phyloP scores from a whole-genome alignment of 2,329 filamentous ascomycete species.

The Aspergillus novofumigatus region DNA sequence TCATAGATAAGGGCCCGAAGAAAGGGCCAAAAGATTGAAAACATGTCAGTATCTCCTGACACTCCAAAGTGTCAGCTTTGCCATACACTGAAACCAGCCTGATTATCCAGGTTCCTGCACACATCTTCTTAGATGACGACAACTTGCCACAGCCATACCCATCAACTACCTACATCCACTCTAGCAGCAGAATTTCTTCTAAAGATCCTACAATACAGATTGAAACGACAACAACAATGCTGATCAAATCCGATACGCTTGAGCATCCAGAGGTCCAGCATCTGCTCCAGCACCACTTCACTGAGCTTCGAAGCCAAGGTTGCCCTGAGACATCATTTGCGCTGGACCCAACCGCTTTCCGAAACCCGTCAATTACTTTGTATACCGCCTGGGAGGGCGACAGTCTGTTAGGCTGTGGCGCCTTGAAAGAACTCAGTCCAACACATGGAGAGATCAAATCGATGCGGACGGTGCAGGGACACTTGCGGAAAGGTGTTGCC shows the following conservation, averaged over 20 bases:
- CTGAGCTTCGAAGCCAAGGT: not conserved
- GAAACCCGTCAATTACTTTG: not conserved
- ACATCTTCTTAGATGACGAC: too few relatives aligned
- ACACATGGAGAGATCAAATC: not conserved
- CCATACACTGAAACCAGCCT: too few relatives aligned
- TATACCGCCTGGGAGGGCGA: not conserved
- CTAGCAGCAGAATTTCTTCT: too few relatives aligned
- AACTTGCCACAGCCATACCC: too few relatives aligned
- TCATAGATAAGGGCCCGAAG: not conserved
- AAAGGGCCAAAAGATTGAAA: not conserved
- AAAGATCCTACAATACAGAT: too few relatives aligned
- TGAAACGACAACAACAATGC: not conserved
- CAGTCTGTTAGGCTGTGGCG: not conserved
- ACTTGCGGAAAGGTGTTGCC: not conserved
- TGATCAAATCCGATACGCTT: not conserved
- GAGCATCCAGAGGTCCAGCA: not conserved
- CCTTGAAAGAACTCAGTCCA: not conserved
- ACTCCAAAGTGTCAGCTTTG: not conserved
- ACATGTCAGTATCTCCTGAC: not conserved
- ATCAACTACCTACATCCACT: too few relatives aligned
- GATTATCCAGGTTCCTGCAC: too few relatives aligned
- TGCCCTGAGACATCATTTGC: not conserved
- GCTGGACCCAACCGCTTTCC: not conserved
- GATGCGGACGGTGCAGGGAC: not conserved
- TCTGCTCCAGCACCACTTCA: not conserved